Base-by-base conservation (phyloP, 1,284 basidiomycete species). In the Microbotryum intermedium region DNA sequence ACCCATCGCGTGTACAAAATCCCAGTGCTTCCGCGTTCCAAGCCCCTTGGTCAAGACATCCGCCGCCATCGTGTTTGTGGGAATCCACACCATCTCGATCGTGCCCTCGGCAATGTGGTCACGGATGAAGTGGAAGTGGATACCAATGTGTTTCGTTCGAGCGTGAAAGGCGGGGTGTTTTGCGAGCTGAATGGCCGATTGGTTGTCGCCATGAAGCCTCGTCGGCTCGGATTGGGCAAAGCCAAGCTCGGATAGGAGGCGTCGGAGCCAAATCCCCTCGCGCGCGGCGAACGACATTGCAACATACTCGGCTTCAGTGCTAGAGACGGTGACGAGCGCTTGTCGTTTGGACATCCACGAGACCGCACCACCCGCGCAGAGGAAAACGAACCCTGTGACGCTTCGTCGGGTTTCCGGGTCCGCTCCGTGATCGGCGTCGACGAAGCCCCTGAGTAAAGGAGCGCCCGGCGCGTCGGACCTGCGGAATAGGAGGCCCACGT, bases 221-320 rank as follows among this genome's bases (percentile, higher is more conserved):
- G 61, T 57, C 0, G 72, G 64, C 0, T 50, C 61, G 1, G 57
- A 25, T 13, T 62, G 53, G 0, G 59, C 59, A 20, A 55, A 55
- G 10, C 61, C 52, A 1, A 77, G 52, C 30, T 73, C 71, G 1
- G 13, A 16, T 3, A 74, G 60, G 2, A 76, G 52, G 0, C 56
- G 29, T 1, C 61, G 51, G 4, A 80, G 65, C 77, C 76, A 81
- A 1, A 75, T 39, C 3, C 72, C 65, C 58, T 81, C 77, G 30
- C 70, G 69, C 4, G 69, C 71, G 0, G 75, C 80, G 75, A 83
- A 84, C 79, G 70, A 62, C 29, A 73, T 65, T 3, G 76, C 76
- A 21, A 79, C 72, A 60, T 77, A 79, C 61, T 80, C 77, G 1
- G 80, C 73, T 50, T 79, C 77, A 2, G 70, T 70, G 0, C 75